phyloP scores from a whole-genome alignment of 2,329 filamentous ascomycete genomes.

The Claviceps lovelessii region DNA sequence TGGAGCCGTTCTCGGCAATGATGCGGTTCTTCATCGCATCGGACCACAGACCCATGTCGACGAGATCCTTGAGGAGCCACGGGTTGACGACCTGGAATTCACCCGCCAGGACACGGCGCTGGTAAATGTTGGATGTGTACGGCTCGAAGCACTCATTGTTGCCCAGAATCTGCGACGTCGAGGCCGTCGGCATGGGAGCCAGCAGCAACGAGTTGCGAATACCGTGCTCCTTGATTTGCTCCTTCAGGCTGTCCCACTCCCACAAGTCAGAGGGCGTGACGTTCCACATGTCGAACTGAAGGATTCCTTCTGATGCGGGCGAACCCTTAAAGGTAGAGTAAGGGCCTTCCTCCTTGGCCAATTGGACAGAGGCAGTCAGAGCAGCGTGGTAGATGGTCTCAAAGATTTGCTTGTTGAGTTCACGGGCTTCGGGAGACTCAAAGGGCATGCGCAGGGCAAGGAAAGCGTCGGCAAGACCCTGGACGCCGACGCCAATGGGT shows the following conservation, averaged over 20 bases:
- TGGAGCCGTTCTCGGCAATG: constrained; percentile 88
- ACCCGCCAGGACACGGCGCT: constrained; percentile 88
- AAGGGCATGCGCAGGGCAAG: constrained; percentile 92
- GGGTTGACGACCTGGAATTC: constrained; percentile 99
- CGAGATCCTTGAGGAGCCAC: constrained; percentile 94
- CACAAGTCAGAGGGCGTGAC: constrained; percentile 86
- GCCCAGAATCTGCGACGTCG: constrained; percentile 91
- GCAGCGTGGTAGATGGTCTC: constrained; percentile 98
- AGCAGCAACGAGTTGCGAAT: constrained; percentile 90
- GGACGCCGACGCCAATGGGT: constrained; percentile 90
- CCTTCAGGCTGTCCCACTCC: constrained; percentile 87
- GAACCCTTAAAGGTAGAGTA: constrained; percentile 90
- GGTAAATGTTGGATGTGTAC: constrained; percentile 99
- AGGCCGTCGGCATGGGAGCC: constrained; percentile 95
- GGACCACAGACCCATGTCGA: constrained; percentile 95
- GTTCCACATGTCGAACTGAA: constrained; percentile 98
- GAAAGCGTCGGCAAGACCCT: constrained; percentile 96
- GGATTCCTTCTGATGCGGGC: constrained; percentile 83
- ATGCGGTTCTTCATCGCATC: constrained; percentile 99
- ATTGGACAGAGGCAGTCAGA: constrained; percentile 72
- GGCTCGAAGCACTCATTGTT: constrained; percentile 99
- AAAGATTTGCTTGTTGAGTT: constrained; percentile 96
- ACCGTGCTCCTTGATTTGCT: constrained; percentile 81
- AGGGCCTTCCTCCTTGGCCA: constrained; percentile 69
- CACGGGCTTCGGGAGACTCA: constrained; percentile 83